A percentile compares a stretch with the other conserved stretches of the same genome.
Conservation (phyloP, 208 protist genomes). For the Acanthamoeba quina region DNA sequence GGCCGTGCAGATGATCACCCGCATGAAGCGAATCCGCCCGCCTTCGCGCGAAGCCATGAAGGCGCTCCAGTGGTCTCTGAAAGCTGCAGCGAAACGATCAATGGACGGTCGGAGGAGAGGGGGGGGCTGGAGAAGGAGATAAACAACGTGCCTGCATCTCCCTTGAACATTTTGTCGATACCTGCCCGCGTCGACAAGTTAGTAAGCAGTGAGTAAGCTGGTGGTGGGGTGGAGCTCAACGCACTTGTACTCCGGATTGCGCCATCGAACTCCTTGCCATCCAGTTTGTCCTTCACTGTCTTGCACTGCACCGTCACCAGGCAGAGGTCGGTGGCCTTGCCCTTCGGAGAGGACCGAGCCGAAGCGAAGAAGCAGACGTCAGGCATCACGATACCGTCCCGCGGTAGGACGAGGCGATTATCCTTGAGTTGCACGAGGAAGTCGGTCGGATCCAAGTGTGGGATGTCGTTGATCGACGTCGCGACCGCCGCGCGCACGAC, state of each 20-base stretch:
- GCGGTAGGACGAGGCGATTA: not conserved
- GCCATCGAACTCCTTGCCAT: not conserved
- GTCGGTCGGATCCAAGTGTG: not conserved
- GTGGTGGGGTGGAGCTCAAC: not conserved
- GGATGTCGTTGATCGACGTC: not conserved
- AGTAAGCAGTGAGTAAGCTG: not conserved
- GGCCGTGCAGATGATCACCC: conserved; percentile 4
- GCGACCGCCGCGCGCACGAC: too few relatives aligned
- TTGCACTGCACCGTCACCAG: not conserved
- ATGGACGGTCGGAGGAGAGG: too few relatives aligned
- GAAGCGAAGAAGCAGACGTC: not conserved
- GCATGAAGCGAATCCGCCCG: not conserved
- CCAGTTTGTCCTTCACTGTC: not conserved
- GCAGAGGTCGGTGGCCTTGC: not conserved
- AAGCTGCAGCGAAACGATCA: too few relatives aligned
- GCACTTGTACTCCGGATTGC: not conserved
- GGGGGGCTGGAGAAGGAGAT: not conserved
- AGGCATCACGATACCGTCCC: not conserved
- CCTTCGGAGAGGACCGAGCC: too few relatives aligned
- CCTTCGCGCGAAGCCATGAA: not conserved
- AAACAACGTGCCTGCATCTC: not conserved
- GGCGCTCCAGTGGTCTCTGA: too few relatives aligned
- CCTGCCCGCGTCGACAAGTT: not conserved
- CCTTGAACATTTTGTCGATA: not conserved
- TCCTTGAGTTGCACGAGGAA: not conserved